phyloP scores from a whole-genome alignment of 345 rosid species.

The Nasturtium officinale region DNA sequence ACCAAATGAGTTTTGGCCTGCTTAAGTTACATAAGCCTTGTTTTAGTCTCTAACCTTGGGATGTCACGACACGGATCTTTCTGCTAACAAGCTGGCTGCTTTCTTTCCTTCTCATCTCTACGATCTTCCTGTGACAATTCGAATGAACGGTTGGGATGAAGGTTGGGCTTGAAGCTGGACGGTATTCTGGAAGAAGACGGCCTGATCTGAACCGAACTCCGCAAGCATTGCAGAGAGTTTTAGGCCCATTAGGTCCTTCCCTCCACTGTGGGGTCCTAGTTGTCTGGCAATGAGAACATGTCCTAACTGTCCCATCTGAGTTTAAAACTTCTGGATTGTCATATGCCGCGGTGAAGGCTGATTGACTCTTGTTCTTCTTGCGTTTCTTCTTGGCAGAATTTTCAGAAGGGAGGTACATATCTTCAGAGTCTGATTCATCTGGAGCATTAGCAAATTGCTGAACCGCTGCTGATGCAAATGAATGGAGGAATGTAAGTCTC shows the following conservation, averaged over 20 bases:
- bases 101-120: conserved; percentile 72
- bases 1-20: conserved; percentile 40
- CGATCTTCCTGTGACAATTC: conserved; percentile 75
- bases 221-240: conserved; percentile 92
- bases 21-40: conserved; percentile 15
- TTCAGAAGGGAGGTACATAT: conserved; percentile 34
- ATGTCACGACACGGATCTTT: conserved; percentile 9
- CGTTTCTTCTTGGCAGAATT: conserved; percentile 47
- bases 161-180: conserved; percentile 89
- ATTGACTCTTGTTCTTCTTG: conserved; percentile 46
- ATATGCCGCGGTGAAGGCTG: conserved; percentile 29
- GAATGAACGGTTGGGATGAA: conserved; percentile 70
- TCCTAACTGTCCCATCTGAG: conserved; percentile 40
- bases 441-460: conserved; percentile 18
- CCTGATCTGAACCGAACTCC: conserved; percentile 92
- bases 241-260: conserved; percentile 91
- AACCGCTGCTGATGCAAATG: conserved; percentile 38
- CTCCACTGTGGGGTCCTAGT: conserved; percentile 94
- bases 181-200: conserved; percentile 84
- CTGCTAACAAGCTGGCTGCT: conserved; percentile 21
- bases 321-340: conserved; percentile 35
- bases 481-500: conserved; percentile 31
- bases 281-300: conserved; percentile 77
- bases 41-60: conserved; percentile 25
- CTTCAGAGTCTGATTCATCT: conserved; percentile 49